These are phyloP conservation scores for Pholiota molesta DNA, from an alignment of 768 basidiomycete species.

Conservation along the genomic window DNA sequence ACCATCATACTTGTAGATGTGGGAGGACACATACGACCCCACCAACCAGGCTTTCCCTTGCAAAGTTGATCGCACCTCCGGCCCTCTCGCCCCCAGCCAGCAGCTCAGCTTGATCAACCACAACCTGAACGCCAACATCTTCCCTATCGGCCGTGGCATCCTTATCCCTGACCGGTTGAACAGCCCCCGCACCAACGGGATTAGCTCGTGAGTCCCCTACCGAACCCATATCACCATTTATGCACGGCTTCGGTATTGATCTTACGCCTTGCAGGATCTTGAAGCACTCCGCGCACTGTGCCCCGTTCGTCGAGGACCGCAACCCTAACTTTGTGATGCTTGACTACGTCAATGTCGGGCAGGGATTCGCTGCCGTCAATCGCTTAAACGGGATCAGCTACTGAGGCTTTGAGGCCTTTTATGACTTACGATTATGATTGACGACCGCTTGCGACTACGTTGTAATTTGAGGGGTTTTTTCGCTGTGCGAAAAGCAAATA, in stretches of 20 bases:
- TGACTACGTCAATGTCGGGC: constrained; percentile 52
- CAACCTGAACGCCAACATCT: constrained; percentile 45
- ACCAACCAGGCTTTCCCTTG: constrained; percentile 56
- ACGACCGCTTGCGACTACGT: constrained; percentile 2
- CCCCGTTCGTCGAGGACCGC: constrained; percentile 39
- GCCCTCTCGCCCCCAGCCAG: constrained; percentile 46
- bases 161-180: constrained; percentile 39
- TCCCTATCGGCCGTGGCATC: constrained; percentile 35
- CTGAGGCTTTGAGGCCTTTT: not conserved
- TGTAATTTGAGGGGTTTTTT: constrained; percentile 11
- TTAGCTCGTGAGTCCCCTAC: constrained; percentile 33
- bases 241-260: not conserved
- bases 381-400: constrained; percentile 43
- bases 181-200: constrained; percentile 37
- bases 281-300: constrained; percentile 43
- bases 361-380: constrained; percentile 44
- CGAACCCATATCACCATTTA: not conserved
- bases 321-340: constrained; percentile 54
- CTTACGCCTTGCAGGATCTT: constrained; percentile 28
- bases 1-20: constrained; percentile 35
- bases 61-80: constrained; percentile 51
- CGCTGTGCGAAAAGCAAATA: constrained; percentile 21
- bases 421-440: not conserved
- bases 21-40: constrained; percentile 56
- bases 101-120: constrained; percentile 65